phyloP scores from a whole-genome alignment of 2,329 filamentous ascomycete genomes.

The Fusarium austroafricanum region DNA sequence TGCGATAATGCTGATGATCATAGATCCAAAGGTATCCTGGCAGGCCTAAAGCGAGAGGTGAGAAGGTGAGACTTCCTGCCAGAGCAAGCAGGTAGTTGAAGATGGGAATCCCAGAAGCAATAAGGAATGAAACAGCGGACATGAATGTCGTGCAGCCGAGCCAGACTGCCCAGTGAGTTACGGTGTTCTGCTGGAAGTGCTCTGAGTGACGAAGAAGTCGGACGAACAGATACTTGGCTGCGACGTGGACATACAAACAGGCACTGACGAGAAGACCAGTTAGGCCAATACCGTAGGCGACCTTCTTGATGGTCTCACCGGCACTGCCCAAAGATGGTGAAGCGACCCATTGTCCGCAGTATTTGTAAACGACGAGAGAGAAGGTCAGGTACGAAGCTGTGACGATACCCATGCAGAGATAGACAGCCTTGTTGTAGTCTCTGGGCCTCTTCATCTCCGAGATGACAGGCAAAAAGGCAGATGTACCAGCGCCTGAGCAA shows the following conservation, averaged over 20 bases:
- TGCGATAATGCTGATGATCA: constrained; percentile 23
- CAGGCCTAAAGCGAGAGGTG: constrained; percentile 47
- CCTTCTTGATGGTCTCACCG: constrained; percentile 48
- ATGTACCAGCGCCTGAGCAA: constrained; percentile 60
- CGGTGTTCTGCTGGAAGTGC: constrained; percentile 52
- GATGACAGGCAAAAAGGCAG: constrained; percentile 57
- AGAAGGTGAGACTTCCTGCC: constrained; percentile 47
- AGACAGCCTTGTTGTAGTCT: constrained; percentile 44
- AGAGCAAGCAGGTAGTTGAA: constrained; percentile 51
- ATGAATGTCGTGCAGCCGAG: constrained; percentile 47
- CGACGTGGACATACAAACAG: constrained; percentile 53
- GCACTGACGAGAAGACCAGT: constrained; percentile 48
- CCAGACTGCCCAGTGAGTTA: constrained; percentile 53
- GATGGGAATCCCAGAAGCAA: constrained; percentile 43
- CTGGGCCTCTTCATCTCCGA: constrained; percentile 62
- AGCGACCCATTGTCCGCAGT: constrained; percentile 46
- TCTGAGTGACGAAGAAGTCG: constrained; percentile 52
- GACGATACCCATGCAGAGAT: constrained; percentile 42
- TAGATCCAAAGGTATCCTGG: constrained; percentile 45
- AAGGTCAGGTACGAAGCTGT: constrained; percentile 46
- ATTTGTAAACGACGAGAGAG: constrained; percentile 48
- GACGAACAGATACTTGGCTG: constrained; percentile 56
- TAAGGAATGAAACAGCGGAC: constrained; percentile 35
- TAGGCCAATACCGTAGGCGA: constrained; percentile 49
- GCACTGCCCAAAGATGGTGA: constrained; percentile 48